These are phyloP conservation scores for Acanthamoeba pearcei DNA, from an alignment of 208 protist species.

Conservation along the genomic window DNA sequence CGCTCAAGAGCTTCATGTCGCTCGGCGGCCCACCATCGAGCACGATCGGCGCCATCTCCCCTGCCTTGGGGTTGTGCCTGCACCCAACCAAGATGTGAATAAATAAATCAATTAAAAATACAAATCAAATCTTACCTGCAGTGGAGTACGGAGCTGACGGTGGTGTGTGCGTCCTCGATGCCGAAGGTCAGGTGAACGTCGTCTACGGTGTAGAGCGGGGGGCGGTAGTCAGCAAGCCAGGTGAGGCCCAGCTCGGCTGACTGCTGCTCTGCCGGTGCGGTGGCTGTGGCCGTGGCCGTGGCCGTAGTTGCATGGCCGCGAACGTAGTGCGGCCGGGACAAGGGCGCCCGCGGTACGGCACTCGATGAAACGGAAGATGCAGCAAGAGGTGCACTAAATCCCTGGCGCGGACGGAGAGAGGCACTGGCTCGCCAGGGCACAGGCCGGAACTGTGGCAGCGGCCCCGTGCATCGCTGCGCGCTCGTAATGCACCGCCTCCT, in stretches of 20 bases:
- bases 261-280: not conserved
- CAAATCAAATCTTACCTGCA: not conserved
- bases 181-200: conserved; percentile 13
- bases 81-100: not conserved
- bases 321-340: no score
- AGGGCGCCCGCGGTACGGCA: no score
- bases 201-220: not conserved
- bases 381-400: no score
- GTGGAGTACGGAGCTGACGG: not conserved
- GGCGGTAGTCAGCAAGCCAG: not conserved
- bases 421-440: no score
- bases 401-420: no score
- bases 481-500: no score
- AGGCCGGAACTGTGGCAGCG: no score
- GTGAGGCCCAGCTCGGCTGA: not conserved
- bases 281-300: not conserved
- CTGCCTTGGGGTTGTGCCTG: not conserved
- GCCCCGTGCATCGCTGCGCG: no score
- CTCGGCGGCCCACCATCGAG: not conserved
- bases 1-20: not conserved
- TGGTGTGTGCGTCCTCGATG: not conserved
- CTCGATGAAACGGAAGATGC: no score
- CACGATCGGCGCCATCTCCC: not conserved
- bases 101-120: not conserved
- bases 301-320: no score